These are phyloP conservation scores for Mycena epipterygia DNA, from an alignment of 768 basidiomycete species.

Conservation along the genomic window DNA sequence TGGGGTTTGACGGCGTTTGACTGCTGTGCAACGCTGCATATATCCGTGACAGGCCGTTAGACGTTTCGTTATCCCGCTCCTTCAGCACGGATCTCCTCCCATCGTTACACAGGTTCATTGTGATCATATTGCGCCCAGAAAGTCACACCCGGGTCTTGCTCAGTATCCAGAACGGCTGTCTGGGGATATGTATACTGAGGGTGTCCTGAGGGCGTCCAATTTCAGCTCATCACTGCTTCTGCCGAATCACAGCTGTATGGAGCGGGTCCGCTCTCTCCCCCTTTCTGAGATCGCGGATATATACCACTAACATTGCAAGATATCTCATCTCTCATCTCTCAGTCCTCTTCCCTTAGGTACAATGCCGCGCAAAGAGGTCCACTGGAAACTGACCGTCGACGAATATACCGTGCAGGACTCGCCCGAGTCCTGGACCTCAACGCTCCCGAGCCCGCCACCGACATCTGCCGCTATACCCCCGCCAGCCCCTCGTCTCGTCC, in stretches of 20 bases:
- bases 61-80: no score
- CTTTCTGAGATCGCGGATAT: no score
- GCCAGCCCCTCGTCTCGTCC: neutral
- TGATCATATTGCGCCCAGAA: no score
- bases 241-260: neutral
- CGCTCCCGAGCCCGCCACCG: neutral
- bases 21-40: no score
- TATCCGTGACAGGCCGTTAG: no score
- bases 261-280: neutral
- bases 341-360: neutral
- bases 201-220: no score
- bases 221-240: neutral
- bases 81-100: no score
- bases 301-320: no score
- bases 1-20: no score
- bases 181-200: neutral
- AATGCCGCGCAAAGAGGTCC: conserved; percentile 20
- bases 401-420: conserved; percentile 4
- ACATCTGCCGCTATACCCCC: neutral
- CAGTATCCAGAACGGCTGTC: neutral
- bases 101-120: no score
- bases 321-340: no score
- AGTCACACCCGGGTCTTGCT: no score
- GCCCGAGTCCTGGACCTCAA: conserved; percentile 12
- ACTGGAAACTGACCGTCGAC: conserved; percentile 23